Evolutionary conservation across 2,329 filamentous ascomycete species (phyloP), one percentile per base, ranked within the genome.

Genomic region (Paecilomyces dactylethromorphus): DNA sequence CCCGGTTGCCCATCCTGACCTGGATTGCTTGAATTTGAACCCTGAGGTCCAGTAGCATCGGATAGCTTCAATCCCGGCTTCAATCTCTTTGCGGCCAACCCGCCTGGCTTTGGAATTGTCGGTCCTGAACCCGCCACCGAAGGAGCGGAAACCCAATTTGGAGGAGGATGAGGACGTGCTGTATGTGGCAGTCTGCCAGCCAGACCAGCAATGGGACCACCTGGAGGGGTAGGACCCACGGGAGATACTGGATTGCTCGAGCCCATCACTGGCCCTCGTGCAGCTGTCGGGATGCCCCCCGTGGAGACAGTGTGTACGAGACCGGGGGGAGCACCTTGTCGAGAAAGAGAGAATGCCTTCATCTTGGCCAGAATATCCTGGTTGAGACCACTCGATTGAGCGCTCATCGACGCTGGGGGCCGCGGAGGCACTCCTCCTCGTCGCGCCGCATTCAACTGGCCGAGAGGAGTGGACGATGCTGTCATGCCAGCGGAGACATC

Each of bases 381-480:
- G 54, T 84, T 81, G 55, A 87, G 71, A 18, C 81, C 80, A 54
- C 81, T 81, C 49, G 79, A 76, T 58, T 79, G 72, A 32, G 67
- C 63, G 45, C 71, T 72, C 66, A 74, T 71, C 3, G 73, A 74
- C 6, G 72, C 61, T 11, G 66, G 66, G 5, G 64, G 67, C 15
- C 68, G 71, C 35, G 64, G 60, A 59, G 18, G 67, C 60, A 22
- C 64, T 62, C n/a, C 66, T 31, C 69, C 71, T 67, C 84, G 79
- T 63, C 86, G 79, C 45, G 85, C 86, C 54, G 85, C 84, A 73
- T 87, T 91, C 68, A 96, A 78, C 59, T 90, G 84, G 49, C 91
- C 91, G 3, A 92, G 79, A 49, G 90, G 87, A 29, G 89, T 94
- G n/a, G 92, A 96, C n/a, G 87, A 92, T 6, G 88, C 78, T 58